Base-by-base conservation (phyloP, 2,329 filamentous ascomycete genomes). In the Dothideomycetes sp. region DNA sequence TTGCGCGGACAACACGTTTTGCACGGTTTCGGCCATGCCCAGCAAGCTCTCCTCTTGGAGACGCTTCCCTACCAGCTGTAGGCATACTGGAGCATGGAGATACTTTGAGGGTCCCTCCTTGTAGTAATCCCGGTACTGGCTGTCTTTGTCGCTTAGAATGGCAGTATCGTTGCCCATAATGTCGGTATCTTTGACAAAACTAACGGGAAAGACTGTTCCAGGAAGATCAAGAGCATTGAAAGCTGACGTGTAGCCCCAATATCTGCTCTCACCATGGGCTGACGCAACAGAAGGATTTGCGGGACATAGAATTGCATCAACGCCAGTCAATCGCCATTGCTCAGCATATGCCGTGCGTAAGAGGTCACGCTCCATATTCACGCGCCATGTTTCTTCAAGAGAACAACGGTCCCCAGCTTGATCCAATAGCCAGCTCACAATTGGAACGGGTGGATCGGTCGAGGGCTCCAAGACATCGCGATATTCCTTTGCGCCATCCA, bases 261-360 rank as follows among this genome's bases (percentile, higher is more conserved):
- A 75, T 31, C 56, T 64, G 53, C 79, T 50, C 44, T 64, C 58
- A 46, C 73, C 56, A 45, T 75, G 65, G 43, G 70, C 58, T 3
- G 66, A 72, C n/a, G 73, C 73, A 3, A 63, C 62, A 1, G 69
- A 66, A 2, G 75, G 73, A 0, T 69, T 72, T 0, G 65, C 70
- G 0, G 78, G 79, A 41, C 70, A 77, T 1, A 83, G 60, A 31
- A 83, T 69, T 0, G 77, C 72, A 52, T 84, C 79, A 5, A 79
- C 65, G 2, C 19, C 30, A 12, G 18, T 9, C 15, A 24, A 24
- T 39, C 64, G 63, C 69, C 69, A 72, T 35, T 62, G 57, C 7
- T 61, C 45, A 2, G 62, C 58, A 42, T 72, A 72, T 16, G 59
- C 59, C 34, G 56, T 60, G 24, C 60, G 59, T 42, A 70, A 70